Base-by-base conservation (phyloP, 2,329 filamentous ascomycete species). In the Calonectria montana region DNA sequence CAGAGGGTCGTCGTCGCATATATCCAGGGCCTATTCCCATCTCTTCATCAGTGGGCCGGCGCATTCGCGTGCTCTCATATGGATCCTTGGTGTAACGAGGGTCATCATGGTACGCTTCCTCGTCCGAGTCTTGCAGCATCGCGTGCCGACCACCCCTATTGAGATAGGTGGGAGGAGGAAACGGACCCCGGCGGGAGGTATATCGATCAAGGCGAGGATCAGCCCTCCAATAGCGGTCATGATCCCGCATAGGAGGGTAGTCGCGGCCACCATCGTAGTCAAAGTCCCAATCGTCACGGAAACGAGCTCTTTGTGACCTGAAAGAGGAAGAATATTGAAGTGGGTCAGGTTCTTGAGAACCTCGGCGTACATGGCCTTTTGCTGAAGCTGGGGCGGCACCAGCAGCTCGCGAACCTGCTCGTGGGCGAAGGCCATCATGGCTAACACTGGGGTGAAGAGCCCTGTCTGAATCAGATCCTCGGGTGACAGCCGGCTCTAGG, bases 171-270 rank as follows among this genome's bases (percentile, higher is more conserved):
- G 77, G 79, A 47, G 79, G 78, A 63, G 79, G 79, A 10, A 73
- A 77, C 55, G 72, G 72, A 4, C 70, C 69, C 41, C 78, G 71
- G 57, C 79, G 77, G 21, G 69, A 62, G 25, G 76, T 75, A 29
- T 77, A 79, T 7, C 75, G 74, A 61, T 79, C 75, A 37, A 69
- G 71, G 25, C 73, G 75, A 43, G 73, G 67, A 25, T 78, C 73
- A 15, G 67, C 76, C 15, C 78, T 75, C 76, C 78, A 80, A 50
- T 78, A 73, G 21, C 74, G 76, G 23, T 80, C 77, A 31, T 79
- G 77, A 57, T 79, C 78, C 9, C 70, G 66, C 45, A 74, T 43
- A 5, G 71, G 65, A 50, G 73, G 74, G 18, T 78, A 72, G 23
- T 79, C 75, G 45, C 74, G 74, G 25, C 59, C 39, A 6, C 65